Percentiles rank a stretch among this genome's conserved stretches.
phyloP scores from a whole-genome alignment of 2,329 filamentous ascomycete genomes.

The Ophiostoma triangulosporum region DNA sequence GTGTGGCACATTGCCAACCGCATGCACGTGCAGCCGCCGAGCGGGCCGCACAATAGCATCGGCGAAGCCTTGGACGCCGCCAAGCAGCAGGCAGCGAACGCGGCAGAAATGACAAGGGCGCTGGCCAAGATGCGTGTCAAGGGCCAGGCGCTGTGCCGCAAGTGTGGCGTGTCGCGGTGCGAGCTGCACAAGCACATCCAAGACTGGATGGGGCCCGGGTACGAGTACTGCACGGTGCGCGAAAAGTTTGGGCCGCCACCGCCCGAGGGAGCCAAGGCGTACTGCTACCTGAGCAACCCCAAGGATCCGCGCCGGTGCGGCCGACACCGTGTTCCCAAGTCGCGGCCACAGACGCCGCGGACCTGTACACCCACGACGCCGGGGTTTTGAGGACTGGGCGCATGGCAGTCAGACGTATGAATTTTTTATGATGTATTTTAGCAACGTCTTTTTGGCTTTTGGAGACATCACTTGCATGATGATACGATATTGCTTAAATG shows the following conservation, averaged over 20 bases:
- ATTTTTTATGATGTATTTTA: no score
- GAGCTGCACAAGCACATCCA: slow-evolving; percentile 50
- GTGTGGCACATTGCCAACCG: slow-evolving; percentile 44
- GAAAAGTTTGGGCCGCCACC: slow-evolving; percentile 41
- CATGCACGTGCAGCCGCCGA: neutral
- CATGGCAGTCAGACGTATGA: neutral
- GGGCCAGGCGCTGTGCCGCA: slow-evolving; percentile 48
- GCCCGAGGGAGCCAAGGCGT: slow-evolving; percentile 30
- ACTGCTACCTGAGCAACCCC: slow-evolving; percentile 47
- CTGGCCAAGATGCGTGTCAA: slow-evolving; percentile 37
- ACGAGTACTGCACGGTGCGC: slow-evolving; percentile 48
- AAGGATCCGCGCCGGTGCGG: slow-evolving; percentile 45
- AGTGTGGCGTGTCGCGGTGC: slow-evolving; percentile 47
- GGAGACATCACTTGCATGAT: no score
- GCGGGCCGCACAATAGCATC: neutral
- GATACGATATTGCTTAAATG: no score
- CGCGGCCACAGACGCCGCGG: slow-evolving; percentile 13
- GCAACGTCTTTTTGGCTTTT: no score
- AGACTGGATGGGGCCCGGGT: slow-evolving; percentile 41
- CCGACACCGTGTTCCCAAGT: slow-evolving; percentile 31
- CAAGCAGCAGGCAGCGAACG: slow-evolving; percentile 30
- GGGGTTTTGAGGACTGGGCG: neutral
- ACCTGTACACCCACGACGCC: neutral
- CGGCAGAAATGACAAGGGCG: slow-evolving; percentile 14
- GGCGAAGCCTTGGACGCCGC: slow-evolving; percentile 15